Conservation (phyloP, 1,284 basidiomycete species). For the Trichosporon faecale region DNA sequence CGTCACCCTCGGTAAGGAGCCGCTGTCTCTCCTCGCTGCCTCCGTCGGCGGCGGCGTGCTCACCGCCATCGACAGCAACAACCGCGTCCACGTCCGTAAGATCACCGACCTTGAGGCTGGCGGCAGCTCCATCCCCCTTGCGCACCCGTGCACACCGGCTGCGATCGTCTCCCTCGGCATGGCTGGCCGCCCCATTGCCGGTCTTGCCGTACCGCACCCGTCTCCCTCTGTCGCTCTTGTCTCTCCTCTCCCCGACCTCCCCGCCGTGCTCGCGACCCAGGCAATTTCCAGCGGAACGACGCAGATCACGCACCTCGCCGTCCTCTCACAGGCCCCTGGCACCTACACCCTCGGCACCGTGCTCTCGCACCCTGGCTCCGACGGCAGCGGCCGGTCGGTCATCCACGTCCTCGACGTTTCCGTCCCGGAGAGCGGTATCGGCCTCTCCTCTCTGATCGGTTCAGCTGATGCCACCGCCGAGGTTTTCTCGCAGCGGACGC, state of each 20-base stretch:
- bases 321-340: conserved; percentile 22
- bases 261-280: conserved; percentile 31
- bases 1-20: conserved; percentile 17
- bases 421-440: conserved; percentile 37
- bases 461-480: conserved; percentile 27
- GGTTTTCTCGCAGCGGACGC: conserved; percentile 23
- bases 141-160: conserved; percentile 19
- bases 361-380: conserved; percentile 14
- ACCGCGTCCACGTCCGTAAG: conserved; percentile 20
- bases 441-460: conserved; percentile 40
- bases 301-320: conserved; percentile 30
- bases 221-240: conserved; percentile 35
- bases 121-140: conserved; percentile 1
- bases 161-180: conserved; percentile 30
- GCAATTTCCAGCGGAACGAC: conserved; percentile 28
- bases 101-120: conserved; percentile 15
- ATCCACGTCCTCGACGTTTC: conserved; percentile 40
- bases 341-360: conserved; percentile 26
- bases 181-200: conserved; percentile 23
- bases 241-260: conserved; percentile 30
- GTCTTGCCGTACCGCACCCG: conserved; percentile 31
- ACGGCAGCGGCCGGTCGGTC: conserved; percentile 30
- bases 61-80: conserved; percentile 29
- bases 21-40: conserved; percentile 20
- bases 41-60: conserved; percentile 37